These are phyloP conservation scores for Paradendryphiella salina DNA, from an alignment of 2,329 filamentous ascomycete genomes.

Conservation along the genomic window DNA sequence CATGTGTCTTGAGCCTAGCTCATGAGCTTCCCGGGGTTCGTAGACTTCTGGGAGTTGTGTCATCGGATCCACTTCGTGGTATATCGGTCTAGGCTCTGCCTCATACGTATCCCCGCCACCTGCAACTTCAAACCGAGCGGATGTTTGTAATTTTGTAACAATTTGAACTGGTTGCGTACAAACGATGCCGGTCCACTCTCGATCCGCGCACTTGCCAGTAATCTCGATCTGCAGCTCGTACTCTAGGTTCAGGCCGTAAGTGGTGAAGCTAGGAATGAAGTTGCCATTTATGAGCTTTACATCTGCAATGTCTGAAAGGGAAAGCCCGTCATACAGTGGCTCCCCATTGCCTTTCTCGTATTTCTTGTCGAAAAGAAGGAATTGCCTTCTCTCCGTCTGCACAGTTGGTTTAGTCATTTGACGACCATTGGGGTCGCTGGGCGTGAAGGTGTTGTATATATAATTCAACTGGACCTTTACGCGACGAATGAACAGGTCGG, in stretches of 20 bases:
- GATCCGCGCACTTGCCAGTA: slow-evolving; percentile 34
- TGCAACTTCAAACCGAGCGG: background rate
- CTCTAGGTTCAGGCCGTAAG: slow-evolving; percentile 30
- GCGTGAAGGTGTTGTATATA: slow-evolving; percentile 19
- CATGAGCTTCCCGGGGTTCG: background rate
- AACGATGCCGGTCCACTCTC: slow-evolving; percentile 23
- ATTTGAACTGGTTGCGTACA: slow-evolving; percentile 26
- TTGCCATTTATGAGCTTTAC: slow-evolving; percentile 11
- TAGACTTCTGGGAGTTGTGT: background rate
- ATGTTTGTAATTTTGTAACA: slow-evolving; percentile 16
- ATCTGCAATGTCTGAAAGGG: slow-evolving; percentile 15
- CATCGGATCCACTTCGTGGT: slow-evolving; percentile 18
- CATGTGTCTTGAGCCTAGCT: slow-evolving; percentile 2
- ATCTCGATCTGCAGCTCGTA: slow-evolving; percentile 32
- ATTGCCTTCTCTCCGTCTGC: slow-evolving; percentile 13
- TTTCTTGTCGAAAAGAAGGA: slow-evolving; percentile 22
- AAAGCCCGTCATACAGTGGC: slow-evolving; percentile 23
- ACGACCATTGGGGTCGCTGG: slow-evolving; percentile 10
- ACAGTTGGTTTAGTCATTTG: slow-evolving; percentile 8
- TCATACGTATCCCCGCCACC: background rate
- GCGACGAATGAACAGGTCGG: slow-evolving; percentile 29
- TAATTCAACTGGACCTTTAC: slow-evolving; percentile 29
- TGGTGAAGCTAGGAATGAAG: slow-evolving; percentile 30
- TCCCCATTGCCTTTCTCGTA: slow-evolving; percentile 20
- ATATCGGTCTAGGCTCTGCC: slow-evolving; percentile 9